Base-by-base conservation (phyloP, 805 yeast genomes). In the Lachancea sp. region DNA sequence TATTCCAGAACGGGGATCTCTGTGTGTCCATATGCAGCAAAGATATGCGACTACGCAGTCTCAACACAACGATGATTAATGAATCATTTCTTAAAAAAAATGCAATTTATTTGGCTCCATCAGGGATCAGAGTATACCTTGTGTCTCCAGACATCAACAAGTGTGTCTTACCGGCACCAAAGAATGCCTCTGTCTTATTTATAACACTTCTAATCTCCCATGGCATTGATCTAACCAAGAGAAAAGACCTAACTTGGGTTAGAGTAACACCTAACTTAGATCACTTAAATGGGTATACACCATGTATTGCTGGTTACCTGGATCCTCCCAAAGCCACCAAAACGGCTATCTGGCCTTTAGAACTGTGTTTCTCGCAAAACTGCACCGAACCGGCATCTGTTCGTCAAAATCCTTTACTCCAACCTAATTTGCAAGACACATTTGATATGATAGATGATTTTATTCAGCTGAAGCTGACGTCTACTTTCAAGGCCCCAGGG, bases 291-390 rank as follows among this genome's bases (percentile, higher is more conserved):
- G 83, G 82, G 17, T 71, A 77, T 48, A 77, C 89, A 0, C 79
- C 88, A 0, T 68, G 68, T 8, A 70, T 83, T 2, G 67, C 87
- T 9, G 67, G 69, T 18, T 83, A 74, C 55, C 65, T 79, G 34
- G 66, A 64, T 36, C 65, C 70, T 0, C 77, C 75, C 3, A 69
- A 67, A 22, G 74, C 73, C 47, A 68, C 67, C 20, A 78, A 79
- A 51, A 76, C 68, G 41, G 72, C 83, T 2, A 60, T 77, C 32
- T 84, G 94, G 94, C 94, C 94, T 0, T 61, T 80, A 51, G 75
- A 73, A 34, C 61, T 83, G 16, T 80, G 89, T 51, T 66, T 75
- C 42, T 64, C 76, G 4, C 92, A 83, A 52, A 63, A 18, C 18
- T 28, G 30, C 18, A 16, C 16, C 4, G 18, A 28, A 4, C 30